Evolutionary conservation across 2,329 filamentous ascomycete species (phyloP).

Genomic region (Colletotrichum tanaceti): DNA sequence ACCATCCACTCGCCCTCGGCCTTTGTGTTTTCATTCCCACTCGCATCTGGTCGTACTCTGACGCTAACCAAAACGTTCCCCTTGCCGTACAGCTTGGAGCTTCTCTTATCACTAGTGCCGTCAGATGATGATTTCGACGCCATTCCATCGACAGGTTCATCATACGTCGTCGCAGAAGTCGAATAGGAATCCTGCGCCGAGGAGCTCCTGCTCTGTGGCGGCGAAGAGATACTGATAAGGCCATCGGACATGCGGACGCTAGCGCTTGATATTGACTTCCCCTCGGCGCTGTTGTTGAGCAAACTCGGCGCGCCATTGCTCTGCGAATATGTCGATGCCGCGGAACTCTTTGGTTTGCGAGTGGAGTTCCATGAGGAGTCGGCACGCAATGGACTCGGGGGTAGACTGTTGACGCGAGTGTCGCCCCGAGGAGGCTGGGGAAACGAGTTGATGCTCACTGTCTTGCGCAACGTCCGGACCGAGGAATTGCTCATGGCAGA

Average conservation of each 20-base stretch:
- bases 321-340: slow-evolving; percentile 59
- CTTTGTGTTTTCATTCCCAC: slow-evolving; percentile 66
- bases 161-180: slow-evolving; percentile 88
- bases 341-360: slow-evolving; percentile 68
- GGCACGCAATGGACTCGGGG: slow-evolving; percentile 68
- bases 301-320: slow-evolving; percentile 74
- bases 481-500: slow-evolving; percentile 65
- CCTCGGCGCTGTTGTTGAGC: slow-evolving; percentile 82
- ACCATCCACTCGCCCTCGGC: slow-evolving; percentile 91
- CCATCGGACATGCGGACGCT: slow-evolving; percentile 78
- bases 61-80: slow-evolving; percentile 98
- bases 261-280: slow-evolving; percentile 74
- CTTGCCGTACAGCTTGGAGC: slow-evolving; percentile 76
- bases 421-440: slow-evolving; percentile 85
- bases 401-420: slow-evolving; percentile 69
- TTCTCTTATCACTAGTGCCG: slow-evolving; percentile 55
- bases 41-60: slow-evolving; percentile 86
- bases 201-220: slow-evolving; percentile 88
- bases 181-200: slow-evolving; percentile 94
- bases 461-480: slow-evolving; percentile 82
- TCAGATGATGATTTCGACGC: slow-evolving; percentile 49
- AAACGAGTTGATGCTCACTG: slow-evolving; percentile 93
- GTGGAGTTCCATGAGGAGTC: slow-evolving; percentile 58
- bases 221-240: slow-evolving; percentile 81
- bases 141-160: slow-evolving; percentile 75